A percentile compares a stretch with the other conserved stretches of the same genome.
Conservation (phyloP, 352 stramenopile species). For the Pythium vanterpoolii region DNA sequence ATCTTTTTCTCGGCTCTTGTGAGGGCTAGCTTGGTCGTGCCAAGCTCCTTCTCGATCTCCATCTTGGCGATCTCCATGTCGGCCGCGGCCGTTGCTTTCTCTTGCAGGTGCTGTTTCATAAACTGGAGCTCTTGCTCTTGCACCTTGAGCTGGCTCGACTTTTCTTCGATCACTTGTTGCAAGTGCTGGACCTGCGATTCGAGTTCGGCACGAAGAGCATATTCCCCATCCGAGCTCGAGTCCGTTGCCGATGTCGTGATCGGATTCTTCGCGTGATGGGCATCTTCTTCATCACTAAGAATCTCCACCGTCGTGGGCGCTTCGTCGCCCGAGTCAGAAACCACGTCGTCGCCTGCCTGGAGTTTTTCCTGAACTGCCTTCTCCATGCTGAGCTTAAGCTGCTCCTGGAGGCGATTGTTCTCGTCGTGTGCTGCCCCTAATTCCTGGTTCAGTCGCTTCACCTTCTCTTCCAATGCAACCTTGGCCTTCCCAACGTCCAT, state of each 20-base stretch:
- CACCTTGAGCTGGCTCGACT: slow-evolving; percentile 18
- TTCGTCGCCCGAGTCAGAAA: slow-evolving; percentile 4
- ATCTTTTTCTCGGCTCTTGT: slow-evolving; percentile 30
- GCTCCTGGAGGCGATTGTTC: slow-evolving; percentile 39
- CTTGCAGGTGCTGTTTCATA: slow-evolving; percentile 24
- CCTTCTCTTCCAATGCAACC: slow-evolving; percentile 61
- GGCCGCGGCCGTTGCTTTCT: slow-evolving; percentile 17
- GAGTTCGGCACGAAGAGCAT: slow-evolving; percentile 23
- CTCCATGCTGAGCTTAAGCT: slow-evolving; percentile 27
- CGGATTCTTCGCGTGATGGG: slow-evolving; percentile 16
- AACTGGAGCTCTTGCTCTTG: slow-evolving; percentile 31
- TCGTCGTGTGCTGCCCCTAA: slow-evolving; percentile 44
- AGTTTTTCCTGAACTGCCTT: background rate
- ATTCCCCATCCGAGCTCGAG: slow-evolving; percentile 3
- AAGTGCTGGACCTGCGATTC: slow-evolving; percentile 26
- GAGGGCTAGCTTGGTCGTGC: slow-evolving; percentile 25
- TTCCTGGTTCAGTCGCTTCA: slow-evolving; percentile 51
- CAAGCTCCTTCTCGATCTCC: slow-evolving; percentile 26
- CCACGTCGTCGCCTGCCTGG: background rate
- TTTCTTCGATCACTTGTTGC: slow-evolving; percentile 19
- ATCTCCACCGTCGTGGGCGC: slow-evolving; percentile 26
- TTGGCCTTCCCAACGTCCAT: slow-evolving; percentile 80
- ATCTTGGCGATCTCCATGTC: slow-evolving; percentile 16
- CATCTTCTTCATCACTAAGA: slow-evolving; percentile 13
- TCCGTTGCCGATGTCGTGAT: background rate